Conservation (phyloP, 2,329 filamentous ascomycete genomes). For the Lachnellula subtilissima region DNA sequence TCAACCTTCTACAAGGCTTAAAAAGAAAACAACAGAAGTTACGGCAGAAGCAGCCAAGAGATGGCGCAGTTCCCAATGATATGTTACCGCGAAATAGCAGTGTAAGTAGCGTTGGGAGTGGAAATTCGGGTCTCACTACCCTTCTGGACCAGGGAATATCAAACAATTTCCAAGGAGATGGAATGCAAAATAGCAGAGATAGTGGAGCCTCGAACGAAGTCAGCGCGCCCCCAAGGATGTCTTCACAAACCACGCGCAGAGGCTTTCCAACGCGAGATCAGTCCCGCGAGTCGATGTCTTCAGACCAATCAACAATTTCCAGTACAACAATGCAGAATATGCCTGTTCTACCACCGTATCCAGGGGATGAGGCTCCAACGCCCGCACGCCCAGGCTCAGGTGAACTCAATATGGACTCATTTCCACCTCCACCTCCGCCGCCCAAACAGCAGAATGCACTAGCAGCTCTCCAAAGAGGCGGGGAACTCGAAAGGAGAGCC, state of each 20-base stretch:
- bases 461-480: constrained; percentile 83
- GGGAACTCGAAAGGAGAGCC: constrained; percentile 85
- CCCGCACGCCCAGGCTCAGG: constrained; percentile 41
- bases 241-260: constrained; percentile 26
- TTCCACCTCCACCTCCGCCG: constrained; percentile 72
- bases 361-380: constrained; percentile 52
- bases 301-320: constrained; percentile 64
- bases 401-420: constrained; percentile 51
- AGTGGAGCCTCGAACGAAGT: constrained; percentile 26
- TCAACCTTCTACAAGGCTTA: constrained; percentile 89
- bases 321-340: constrained; percentile 72
- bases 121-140: constrained; percentile 52
- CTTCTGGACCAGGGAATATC: constrained; percentile 52
- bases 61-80: constrained; percentile 31
- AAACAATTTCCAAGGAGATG: constrained; percentile 23
- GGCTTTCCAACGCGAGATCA: constrained; percentile 42
- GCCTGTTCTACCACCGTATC: constrained; percentile 68
- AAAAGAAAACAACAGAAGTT: constrained; percentile 96
- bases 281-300: constrained; percentile 46
- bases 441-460: constrained; percentile 85
- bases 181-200: constrained; percentile 17
- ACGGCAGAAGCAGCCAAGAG: constrained; percentile 56
- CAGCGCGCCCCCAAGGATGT: constrained; percentile 43
- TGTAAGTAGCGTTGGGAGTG: constrained; percentile 53
- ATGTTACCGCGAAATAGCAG: constrained; percentile 44